Base-by-base conservation (phyloP, 345 rosid species). In the Lepidium sativum region DNA sequence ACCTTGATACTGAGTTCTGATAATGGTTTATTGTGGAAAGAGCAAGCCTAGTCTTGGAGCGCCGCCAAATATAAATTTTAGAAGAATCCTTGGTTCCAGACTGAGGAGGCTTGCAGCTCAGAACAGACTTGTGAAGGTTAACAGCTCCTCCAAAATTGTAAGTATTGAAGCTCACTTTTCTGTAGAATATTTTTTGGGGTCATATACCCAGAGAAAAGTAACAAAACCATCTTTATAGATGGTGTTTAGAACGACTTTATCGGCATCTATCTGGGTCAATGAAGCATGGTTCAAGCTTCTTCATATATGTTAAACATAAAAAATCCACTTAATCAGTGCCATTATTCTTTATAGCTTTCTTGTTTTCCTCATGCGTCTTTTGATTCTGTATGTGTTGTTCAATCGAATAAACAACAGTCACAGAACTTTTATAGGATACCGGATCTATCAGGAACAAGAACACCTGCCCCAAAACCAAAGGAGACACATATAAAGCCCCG, bases 101-200 rank as follows among this genome's bases (percentile, higher is more conserved):
- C 73, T 89, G 81, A 85, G 90, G 79, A 84, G 92, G 75, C 82
- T 92, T 71, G 91, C 84, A 70, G 65, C 57, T n/a, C 84, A 79
- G 78, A 88, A 80, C 10, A 92, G 87, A 80, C 87, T 92, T 51
- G 83, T 80, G 69, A 87, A 85, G 96, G 92, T 92, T 61, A 77
- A 65, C 61, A 64, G n/a, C n/a, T n/a, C 20, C 68, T 49, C 56
- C 40, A 52, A 65, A 59, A 32, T 69, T 68, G 65, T 61, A 73
- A 67, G 72, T 60, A 35, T 45, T 53, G 6, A 52, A 60, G 0
- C 54, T 43, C 63, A 13, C 52, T n/a, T 17, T 11, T 44, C 13
- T 21, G 31, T 2, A 6, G 12, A 6, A 6, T 6, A 25, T n/a
- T 23, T 8, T 14, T 37, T 18, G 25, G 15, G 31, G 52, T 43